Evolutionary conservation across 257 asterid species (phyloP), one percentile per base, ranked within the genome.

Genomic region (Nicotiana sylvestris): DNA sequence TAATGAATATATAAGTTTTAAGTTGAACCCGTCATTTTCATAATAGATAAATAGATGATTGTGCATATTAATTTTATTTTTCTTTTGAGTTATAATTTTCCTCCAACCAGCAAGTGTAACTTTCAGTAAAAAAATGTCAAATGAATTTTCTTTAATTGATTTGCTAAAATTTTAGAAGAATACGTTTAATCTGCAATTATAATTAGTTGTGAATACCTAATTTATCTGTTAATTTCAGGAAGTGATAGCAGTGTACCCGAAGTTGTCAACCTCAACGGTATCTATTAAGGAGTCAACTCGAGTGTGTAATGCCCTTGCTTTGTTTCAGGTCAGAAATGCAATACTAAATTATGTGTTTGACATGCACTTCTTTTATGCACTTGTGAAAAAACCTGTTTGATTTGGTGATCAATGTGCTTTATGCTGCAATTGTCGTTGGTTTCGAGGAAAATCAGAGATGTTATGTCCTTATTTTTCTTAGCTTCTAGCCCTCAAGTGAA

Each of bases 321-420:
- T 81, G 25, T 66, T 84, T 58, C 84, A 84, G 84, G 87, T 84
- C 32, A 66, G 60, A 67, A n/a, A 25, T 35, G 2, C 55, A 49
- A 49, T 49, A 49, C 13, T 53, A 53, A 55, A 55, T 15, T 55
- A 55, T 55, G n/a, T 13, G 51, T 43, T 43, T 6, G 46, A 39
- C 46, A 39, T 39, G 43, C 46, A 39, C 46, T 16, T 53, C 58
- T 53, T 11, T 53, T 53, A 53, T 53, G 58, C 58, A 53, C 58
- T 13, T 53, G 4, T 53, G 58, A 29, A n/a, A 29, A 60, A 1
- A 60, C 66, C 66, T n/a, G 5, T n/a, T 60, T 7, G 66, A n/a
- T 60, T 21, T 21, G 32, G 66, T 60, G 65, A 58, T 39, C 49
- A 39, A n/a, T 58, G 17, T 15, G n/a, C 17, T 21, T 60, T 25